Evolutionary conservation across 148 eudicot genomes (phyloP).

Genomic region (Heliosperma pusillum): DNA sequence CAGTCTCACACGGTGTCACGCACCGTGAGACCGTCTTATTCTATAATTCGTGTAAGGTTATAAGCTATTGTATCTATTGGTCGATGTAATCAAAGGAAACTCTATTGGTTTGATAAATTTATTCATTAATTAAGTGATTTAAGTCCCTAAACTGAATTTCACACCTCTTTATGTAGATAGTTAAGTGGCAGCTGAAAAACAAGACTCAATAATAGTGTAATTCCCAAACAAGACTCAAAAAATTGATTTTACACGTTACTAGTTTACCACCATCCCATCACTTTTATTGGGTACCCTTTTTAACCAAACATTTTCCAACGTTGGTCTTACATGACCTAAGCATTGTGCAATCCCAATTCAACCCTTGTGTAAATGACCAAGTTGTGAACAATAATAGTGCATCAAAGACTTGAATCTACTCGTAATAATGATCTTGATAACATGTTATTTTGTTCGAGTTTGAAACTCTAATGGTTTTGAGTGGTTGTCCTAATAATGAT

Average conservation of each 20-base stretch:
- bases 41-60: no score
- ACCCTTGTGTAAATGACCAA: no score
- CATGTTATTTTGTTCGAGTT: no score
- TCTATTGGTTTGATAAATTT: neutral
- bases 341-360: no score
- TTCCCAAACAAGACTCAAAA: neutral
- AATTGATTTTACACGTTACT: neutral
- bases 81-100: neutral
- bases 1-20: no score
- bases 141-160: neutral
- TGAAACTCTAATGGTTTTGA: no score
- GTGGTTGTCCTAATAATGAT: no score
- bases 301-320: neutral
- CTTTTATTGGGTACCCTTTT: neutral
- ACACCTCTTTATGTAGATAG: neutral
- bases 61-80: no score
- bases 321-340: neutral
- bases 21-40: no score
- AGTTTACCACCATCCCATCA: neutral
- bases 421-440: no score
- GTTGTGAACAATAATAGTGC: no score
- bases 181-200: neutral
- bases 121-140: neutral
- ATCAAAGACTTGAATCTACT: no score
- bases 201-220: neutral